phyloP scores from a whole-genome alignment of 148 eudicot species.

The Drosera capensis region DNA sequence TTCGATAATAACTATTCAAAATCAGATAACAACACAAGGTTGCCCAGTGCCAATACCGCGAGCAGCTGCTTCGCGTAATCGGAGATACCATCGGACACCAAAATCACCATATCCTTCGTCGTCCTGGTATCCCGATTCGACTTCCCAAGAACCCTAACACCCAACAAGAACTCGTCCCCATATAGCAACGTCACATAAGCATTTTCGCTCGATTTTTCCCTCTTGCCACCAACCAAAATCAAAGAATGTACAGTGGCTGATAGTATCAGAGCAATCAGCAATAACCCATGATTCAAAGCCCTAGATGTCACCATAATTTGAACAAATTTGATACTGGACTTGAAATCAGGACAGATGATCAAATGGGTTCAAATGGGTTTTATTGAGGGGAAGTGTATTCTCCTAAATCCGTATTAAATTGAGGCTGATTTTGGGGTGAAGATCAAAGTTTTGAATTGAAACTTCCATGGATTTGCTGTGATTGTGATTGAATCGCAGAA shows the following conservation, averaged over 20 bases:
- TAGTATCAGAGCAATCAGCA: conserved; percentile 13
- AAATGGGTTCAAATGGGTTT: no score
- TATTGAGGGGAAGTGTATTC: not conserved
- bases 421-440: not conserved
- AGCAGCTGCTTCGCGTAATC: conserved; percentile 56
- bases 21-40: not conserved
- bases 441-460: no score
- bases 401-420: no score
- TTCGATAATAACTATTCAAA: not conserved
- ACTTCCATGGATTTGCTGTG: conserved; percentile 1
- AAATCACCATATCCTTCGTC: conserved; percentile 64
- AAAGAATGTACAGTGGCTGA: conserved; percentile 11
- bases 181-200: conserved; percentile 84
- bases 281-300: conserved; percentile 24
- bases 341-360: not conserved
- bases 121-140: conserved; percentile 66
- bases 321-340: no score
- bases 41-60: conserved; percentile 23
- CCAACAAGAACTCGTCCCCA: conserved; percentile 83
- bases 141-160: conserved; percentile 74
- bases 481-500: no score
- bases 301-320: conserved; percentile 30
- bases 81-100: conserved; percentile 89
- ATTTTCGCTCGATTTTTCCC: conserved; percentile 27
- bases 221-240: conserved; percentile 18